Conservation (phyloP, 208 protist genomes). For the Trypanosoma brucei region DNA sequence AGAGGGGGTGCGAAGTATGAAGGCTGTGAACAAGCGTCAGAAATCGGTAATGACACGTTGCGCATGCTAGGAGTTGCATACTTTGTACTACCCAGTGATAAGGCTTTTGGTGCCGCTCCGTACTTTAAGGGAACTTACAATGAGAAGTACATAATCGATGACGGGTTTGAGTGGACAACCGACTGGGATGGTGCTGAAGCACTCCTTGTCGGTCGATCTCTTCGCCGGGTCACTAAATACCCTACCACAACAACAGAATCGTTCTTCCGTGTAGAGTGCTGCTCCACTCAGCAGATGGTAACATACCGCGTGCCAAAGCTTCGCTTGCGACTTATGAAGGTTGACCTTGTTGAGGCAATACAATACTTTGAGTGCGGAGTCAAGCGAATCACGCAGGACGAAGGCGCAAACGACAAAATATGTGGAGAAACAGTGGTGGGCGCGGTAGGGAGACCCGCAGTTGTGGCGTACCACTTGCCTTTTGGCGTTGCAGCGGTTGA, state of each 20-base stretch:
- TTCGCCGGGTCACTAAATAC: slow-evolving; percentile 49
- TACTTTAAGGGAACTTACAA: slow-evolving; percentile 67
- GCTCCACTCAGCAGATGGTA: background rate
- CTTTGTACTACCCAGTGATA: slow-evolving; percentile 39
- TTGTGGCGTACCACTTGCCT: slow-evolving; percentile 37
- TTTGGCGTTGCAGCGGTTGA: slow-evolving; percentile 54
- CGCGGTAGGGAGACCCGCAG: background rate
- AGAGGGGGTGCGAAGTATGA: background rate
- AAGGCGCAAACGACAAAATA: background rate
- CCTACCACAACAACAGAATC: slow-evolving; percentile 46
- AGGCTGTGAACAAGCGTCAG: background rate
- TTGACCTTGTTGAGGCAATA: slow-evolving; percentile 31
- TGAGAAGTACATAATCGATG: slow-evolving; percentile 31
- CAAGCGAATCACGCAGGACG: no score
- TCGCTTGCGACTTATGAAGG: slow-evolving; percentile 24
- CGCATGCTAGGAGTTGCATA: slow-evolving; percentile 17
- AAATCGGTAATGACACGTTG: background rate
- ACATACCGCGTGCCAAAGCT: slow-evolving; percentile 30
- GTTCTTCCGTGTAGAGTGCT: slow-evolving; percentile 38
- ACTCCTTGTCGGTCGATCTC: slow-evolving; percentile 51
- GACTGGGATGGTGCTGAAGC: slow-evolving; percentile 32
- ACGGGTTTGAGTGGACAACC: slow-evolving; percentile 7
- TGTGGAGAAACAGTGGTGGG: background rate
- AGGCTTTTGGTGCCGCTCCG: slow-evolving; percentile 21
- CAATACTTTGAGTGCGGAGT: slow-evolving; percentile 6